A percentile compares a stretch with the other conserved stretches of the same genome.
Conservation (phyloP, 2,329 filamentous ascomycete genomes). For the Cercospora janseana region DNA sequence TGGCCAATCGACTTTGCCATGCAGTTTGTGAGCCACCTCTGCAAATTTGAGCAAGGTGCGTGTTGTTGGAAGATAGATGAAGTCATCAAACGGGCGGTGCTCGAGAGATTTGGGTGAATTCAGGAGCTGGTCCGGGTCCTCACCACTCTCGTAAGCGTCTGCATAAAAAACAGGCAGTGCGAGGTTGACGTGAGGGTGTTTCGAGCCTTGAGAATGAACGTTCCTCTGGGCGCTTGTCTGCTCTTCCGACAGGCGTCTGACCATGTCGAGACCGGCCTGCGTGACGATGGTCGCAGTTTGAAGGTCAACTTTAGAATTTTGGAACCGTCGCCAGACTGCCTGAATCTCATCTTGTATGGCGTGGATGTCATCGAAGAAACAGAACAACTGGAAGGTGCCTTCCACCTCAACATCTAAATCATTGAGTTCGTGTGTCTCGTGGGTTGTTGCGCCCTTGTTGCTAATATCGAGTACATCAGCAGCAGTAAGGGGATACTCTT, state of each 20-base stretch:
- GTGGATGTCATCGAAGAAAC: slow-evolving; percentile 10
- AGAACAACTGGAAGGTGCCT: neutral
- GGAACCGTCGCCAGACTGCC: neutral
- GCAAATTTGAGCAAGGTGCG: neutral
- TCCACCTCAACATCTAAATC: neutral
- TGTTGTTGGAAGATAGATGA: neutral
- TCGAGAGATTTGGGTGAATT: neutral
- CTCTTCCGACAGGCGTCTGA: neutral
- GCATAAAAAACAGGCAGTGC: neutral
- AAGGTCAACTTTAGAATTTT: neutral
- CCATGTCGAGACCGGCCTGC: slow-evolving; percentile 2
- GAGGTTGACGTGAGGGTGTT: neutral
- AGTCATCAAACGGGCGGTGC: neutral
- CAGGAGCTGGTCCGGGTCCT: neutral
- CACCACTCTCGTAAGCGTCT: neutral
- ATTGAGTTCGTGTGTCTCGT: neutral
- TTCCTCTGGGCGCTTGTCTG: neutral
- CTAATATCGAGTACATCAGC: neutral
- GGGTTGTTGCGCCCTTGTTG: neutral
- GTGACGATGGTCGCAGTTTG: neutral
- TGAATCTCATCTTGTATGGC: neutral
- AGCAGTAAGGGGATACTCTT: neutral
- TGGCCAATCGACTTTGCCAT: neutral
- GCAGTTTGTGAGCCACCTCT: neutral
- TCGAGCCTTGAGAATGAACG: neutral